Conservation (phyloP, 2,329 filamentous ascomycete genomes). For the Graphiopsis chlorocephala region DNA sequence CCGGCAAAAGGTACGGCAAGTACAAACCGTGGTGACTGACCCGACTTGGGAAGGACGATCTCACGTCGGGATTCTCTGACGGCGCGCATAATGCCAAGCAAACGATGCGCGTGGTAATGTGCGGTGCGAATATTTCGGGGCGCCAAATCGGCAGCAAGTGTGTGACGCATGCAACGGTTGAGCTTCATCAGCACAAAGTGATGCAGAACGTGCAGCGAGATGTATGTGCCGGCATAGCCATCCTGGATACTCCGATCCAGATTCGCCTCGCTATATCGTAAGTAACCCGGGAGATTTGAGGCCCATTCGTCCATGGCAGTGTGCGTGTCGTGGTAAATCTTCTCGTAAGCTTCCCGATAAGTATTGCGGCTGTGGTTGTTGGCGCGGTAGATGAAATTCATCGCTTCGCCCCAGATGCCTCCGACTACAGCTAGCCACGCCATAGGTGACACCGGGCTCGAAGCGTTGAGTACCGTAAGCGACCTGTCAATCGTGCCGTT, state of each 20-base stretch:
- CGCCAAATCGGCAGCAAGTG: slow-evolving; percentile 43
- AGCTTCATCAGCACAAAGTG: slow-evolving; percentile 63
- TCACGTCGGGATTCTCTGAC: slow-evolving; percentile 24
- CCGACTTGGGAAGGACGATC: slow-evolving; percentile 18
- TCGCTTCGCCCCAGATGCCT: slow-evolving; percentile 64
- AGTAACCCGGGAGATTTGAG: slow-evolving; percentile 52
- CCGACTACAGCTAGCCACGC: slow-evolving; percentile 62
- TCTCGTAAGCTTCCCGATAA: slow-evolving; percentile 48
- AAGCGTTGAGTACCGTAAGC: slow-evolving; percentile 33
- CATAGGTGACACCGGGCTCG: slow-evolving; percentile 50
- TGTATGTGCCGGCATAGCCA: slow-evolving; percentile 57
- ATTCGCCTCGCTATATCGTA: slow-evolving; percentile 57
- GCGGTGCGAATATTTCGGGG: slow-evolving; percentile 49
- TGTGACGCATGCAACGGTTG: slow-evolving; percentile 57
- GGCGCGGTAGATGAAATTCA: slow-evolving; percentile 57
- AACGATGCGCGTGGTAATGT: slow-evolving; percentile 51
- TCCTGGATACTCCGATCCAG: slow-evolving; percentile 54
- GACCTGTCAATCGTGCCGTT: slow-evolving; percentile 45
- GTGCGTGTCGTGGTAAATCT: slow-evolving; percentile 53
- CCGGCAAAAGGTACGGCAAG: slow-evolving; percentile 54
- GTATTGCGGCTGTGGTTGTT: slow-evolving; percentile 43
- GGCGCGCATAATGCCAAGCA: slow-evolving; percentile 43
- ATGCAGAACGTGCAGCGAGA: slow-evolving; percentile 66
- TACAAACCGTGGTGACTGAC: slow-evolving; percentile 31
- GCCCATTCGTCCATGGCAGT: slow-evolving; percentile 59